Base-by-base conservation (phyloP, 225 moss, liverwort and hornwort genomes). In the Ulota crispa region DNA sequence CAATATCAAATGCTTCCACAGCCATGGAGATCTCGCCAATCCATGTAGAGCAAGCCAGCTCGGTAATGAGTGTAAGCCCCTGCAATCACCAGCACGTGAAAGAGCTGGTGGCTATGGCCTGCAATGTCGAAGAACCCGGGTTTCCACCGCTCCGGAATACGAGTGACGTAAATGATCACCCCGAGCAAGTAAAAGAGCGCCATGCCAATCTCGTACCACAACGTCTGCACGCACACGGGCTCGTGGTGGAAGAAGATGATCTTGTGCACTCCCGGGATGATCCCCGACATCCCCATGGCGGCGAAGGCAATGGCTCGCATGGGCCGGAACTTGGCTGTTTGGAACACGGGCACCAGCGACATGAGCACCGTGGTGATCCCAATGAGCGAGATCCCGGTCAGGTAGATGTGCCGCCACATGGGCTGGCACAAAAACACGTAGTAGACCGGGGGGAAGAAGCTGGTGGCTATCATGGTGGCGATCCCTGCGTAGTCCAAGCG, bases 401-500 rank as follows among this genome's bases (percentile, higher is more conserved):
- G 70, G 86, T 99, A 96, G 71, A 99, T 77, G 81, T 91, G 89
- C 32, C 95, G 92, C 94, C 92, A 96, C 15, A 78, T 76, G 18
- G 96, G 95, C 79, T 99, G 92, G 79, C 98, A 99, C 43, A 99
- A 67, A 43, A 99, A 99, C 16, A 94, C 95, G 66, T 99, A 99
- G 54, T 99, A 99, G 2, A 99, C 87, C 1, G 98, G 96, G 30
- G 98, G 98, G 77, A 92, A 99, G 82, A 96, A 99, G 56, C 94
- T 94, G 7, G 98, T 96, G 19, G 96, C 96, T 72, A 99, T 99
- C 94, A 99, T 96, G 41, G 93, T 91, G 55, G 96, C 87, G 37
- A 99, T 99, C n/a, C 98, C 98, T 0, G 94, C 94, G 67, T 99
- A 99, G 76, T 99, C 98, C 28, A 94, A 90, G 24, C 94, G 94